Evolutionary conservation across 495 filamentous ascomycete species (phyloP), one percentile per base, ranked within the genome.

Genomic region (Sordaria brevicollis): DNA sequence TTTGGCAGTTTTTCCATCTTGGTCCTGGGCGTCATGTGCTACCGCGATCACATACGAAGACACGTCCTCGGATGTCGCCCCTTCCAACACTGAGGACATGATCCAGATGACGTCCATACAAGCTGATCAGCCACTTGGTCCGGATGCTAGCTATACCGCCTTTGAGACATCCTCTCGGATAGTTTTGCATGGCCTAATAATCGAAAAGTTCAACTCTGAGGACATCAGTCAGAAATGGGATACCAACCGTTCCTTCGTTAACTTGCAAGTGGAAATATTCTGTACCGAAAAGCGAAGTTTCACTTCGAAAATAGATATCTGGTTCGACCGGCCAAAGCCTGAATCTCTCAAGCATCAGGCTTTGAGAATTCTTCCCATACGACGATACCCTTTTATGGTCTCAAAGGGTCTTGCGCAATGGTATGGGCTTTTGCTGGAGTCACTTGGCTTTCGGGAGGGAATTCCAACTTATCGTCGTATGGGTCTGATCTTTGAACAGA

Each of bases 231-330:
- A 3, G 38, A 0, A 8, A 8, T 41, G 39, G n/a, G n/a, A 6
- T 3, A 19, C 5, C 2, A 6, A n/a, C n/a, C 1, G 4, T 17
- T 1, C 0, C 2, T 1, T 17, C 2, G 4, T 19, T 3, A n/a
- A 3, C 2, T n/a, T 9, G 39, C 5, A 19, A 10, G n/a, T 19
- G 5, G 6, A n/a, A 8, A 19, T 9, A 17, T 19, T n/a, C 5
- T 19, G 1, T 17, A n/a, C 8, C 39, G 17, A 1, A 6, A 8
- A 43, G 5, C n/a, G n/a, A 3, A 13, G 2, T 29, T 0, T 13
- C 10, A 29, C 0, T 13, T 29, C 21, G 9, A 29, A 0, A n/a
- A 15, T 11, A 6, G 21, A 1, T 5, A 29, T 57, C 3, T 2
- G 5, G 4, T 29, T 57, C 0, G 49, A 57, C 5, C 21, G 49